Conservation (phyloP, 2,329 filamentous ascomycete species). For the Aspergillus sp. region DNA sequence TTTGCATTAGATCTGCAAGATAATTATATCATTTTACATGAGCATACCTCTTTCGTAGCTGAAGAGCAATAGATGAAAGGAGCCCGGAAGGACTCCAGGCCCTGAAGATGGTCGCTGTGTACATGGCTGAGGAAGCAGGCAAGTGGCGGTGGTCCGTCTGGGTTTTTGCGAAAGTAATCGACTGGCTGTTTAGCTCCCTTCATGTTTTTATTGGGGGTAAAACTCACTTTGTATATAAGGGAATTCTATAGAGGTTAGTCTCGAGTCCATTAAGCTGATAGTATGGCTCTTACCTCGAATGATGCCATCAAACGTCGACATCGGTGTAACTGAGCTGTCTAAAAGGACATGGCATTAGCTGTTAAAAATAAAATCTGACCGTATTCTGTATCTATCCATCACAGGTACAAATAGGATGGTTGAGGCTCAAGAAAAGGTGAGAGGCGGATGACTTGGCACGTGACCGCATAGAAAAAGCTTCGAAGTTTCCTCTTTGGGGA, state of each 20-base stretch:
- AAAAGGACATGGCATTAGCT: neutral
- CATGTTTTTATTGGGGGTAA: constrained; percentile 1
- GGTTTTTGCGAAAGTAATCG: constrained; percentile 67
- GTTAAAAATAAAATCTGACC: neutral
- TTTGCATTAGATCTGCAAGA: neutral
- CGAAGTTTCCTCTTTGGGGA: neutral
- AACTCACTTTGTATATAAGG: constrained; percentile 62
- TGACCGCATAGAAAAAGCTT: neutral
- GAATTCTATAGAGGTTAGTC: constrained; percentile 51
- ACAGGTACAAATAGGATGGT: neutral
- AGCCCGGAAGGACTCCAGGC: constrained; percentile 67
- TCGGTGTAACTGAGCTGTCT: constrained; percentile 5
- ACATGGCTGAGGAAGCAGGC: constrained; percentile 89
- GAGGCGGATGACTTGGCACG: neutral
- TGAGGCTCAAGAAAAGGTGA: neutral
- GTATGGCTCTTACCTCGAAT: constrained; percentile 16
- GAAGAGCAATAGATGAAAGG: constrained; percentile 89
- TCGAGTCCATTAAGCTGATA: neutral
- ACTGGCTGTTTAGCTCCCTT: constrained; percentile 43
- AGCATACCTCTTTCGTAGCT: constrained; percentile 61
- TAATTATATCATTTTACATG: neutral
- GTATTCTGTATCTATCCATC: neutral
- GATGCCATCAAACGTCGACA: constrained; percentile 30
- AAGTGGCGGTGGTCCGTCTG: constrained; percentile 54
- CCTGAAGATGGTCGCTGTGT: constrained; percentile 81